Evolutionary conservation across 352 stramenopile genomes (phyloP), one percentile per base, ranked within the genome.

Genomic region (Globisporangium alternatum): DNA sequence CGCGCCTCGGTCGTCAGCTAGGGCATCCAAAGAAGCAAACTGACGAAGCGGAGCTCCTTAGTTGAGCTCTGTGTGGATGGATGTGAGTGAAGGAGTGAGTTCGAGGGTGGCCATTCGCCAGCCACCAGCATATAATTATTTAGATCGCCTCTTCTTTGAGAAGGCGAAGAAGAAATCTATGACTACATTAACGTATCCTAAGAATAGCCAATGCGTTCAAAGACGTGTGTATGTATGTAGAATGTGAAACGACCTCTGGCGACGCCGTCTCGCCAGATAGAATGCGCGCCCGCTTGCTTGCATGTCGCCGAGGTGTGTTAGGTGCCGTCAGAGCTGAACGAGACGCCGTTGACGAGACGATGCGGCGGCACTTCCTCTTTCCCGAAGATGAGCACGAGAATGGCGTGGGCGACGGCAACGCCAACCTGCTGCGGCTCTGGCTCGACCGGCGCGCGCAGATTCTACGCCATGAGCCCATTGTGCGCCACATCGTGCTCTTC

Each of bases 291-390:
- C 25, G 25, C 25, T 28, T 28, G 25, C 9, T 17, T 45, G 39
- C 39, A n/a, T 45, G 39, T 45, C 13, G 13, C 12, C 39, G 1
- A 15, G 19, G 39, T 13, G 12, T 15, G 35, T 12, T 41, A 41
- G 35, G 4, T 4, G 2, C 35, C 9, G 12, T 15, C 35, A 15
- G 35, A 41, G 35, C 39, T 45, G 4, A 8, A 45, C 15, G 6
- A 19, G 39, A n/a, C 35, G 35, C 8, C 35, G 12, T 15, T 43
- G 22, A 33, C 15, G n/a, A 86, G 22, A 33, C 15, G n/a, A 86
- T 91, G 76, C 79, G 83, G 21, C 75, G 80, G 5, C 83, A 91
- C 68, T 87, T 74, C 56, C 71, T 91, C 41, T 91, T 83, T 68
- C 64, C 72, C 2, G 71, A 85, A 47, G 72, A 91, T 39, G 78